phyloP scores from a whole-genome alignment of 1,139 yeast genomes.

The Yamadazyma friedrichii region DNA sequence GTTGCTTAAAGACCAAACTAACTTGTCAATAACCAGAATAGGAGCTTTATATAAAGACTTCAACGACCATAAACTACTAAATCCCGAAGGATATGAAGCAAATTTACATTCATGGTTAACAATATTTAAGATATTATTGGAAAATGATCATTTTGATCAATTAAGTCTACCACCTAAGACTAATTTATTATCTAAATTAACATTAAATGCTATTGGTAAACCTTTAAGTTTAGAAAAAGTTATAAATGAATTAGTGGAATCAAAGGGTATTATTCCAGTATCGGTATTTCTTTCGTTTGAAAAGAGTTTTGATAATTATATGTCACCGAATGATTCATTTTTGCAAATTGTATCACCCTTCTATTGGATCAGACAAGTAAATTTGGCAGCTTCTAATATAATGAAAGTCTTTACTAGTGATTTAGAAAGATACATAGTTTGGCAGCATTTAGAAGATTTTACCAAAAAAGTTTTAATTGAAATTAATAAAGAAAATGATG shows the following conservation, averaged over 20 bases:
- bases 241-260: constrained; percentile 25
- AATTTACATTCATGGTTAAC: constrained; percentile 63
- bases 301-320: constrained; percentile 11
- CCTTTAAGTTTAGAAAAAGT: constrained; percentile 27
- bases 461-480: constrained; percentile 14
- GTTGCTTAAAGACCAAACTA: constrained; percentile 2
- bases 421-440: constrained; percentile 26
- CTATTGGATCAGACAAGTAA: constrained; percentile 18
- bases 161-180: constrained; percentile 23
- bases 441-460: constrained; percentile 21
- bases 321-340: constrained; percentile 11
- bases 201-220: constrained; percentile 28
- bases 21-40: constrained; percentile 35
- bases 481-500: constrained; percentile 14
- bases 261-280: constrained; percentile 23
- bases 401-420: constrained; percentile 10
- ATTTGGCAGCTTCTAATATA: constrained; percentile 1
- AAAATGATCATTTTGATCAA: constrained; percentile 14
- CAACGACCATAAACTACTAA: constrained; percentile 45
- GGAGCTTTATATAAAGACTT: constrained; percentile 69
- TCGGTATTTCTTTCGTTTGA: constrained; percentile 17
- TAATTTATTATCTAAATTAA: constrained; percentile 19
- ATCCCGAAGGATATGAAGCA: constrained; percentile 71
- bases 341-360: constrained; percentile 19
- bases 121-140: constrained; percentile 24